Conservation (phyloP, 441 rosid genomes). For the Syzygium malaccense region DNA sequence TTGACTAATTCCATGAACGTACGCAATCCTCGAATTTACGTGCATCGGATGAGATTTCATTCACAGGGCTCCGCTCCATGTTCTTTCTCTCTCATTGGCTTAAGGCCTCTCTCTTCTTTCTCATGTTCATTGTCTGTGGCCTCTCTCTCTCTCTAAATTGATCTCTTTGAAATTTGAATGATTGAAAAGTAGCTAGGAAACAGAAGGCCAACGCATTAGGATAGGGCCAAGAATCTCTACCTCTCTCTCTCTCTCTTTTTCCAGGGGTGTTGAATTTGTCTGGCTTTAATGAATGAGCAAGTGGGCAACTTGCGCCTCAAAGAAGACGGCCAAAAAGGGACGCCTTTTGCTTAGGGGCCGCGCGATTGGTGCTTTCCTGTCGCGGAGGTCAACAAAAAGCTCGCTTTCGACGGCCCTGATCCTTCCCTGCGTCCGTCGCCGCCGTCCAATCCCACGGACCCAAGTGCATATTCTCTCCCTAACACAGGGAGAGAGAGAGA, state of each 20-base stretch:
- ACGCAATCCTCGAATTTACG: neutral
- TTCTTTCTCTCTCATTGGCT: neutral
- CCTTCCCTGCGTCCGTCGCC: neutral
- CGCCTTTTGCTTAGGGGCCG: neutral
- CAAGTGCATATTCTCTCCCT: neutral
- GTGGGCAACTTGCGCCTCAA: slow-evolving; percentile 31
- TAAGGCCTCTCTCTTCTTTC: neutral
- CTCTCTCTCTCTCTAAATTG: neutral
- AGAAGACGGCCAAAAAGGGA: neutral
- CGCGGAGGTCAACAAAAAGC: neutral
- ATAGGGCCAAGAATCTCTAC: neutral
- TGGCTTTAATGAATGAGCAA: slow-evolving; percentile 7
- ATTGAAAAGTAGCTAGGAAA: neutral
- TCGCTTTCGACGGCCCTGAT: neutral
- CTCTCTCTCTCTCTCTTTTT: neutral
- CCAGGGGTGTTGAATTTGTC: neutral
- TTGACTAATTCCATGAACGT: too few relatives aligned
- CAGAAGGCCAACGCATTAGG: neutral
- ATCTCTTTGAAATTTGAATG: neutral
- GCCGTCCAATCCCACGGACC: neutral
- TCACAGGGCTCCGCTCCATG: neutral
- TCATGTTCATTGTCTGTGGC: neutral
- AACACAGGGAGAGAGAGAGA: neutral
- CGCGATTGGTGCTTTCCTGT: neutral
- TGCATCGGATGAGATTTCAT: neutral